These are phyloP conservation scores for Plasmodium coatneyi DNA, from an alignment of 169 alveolate species.

Conservation along the genomic window DNA sequence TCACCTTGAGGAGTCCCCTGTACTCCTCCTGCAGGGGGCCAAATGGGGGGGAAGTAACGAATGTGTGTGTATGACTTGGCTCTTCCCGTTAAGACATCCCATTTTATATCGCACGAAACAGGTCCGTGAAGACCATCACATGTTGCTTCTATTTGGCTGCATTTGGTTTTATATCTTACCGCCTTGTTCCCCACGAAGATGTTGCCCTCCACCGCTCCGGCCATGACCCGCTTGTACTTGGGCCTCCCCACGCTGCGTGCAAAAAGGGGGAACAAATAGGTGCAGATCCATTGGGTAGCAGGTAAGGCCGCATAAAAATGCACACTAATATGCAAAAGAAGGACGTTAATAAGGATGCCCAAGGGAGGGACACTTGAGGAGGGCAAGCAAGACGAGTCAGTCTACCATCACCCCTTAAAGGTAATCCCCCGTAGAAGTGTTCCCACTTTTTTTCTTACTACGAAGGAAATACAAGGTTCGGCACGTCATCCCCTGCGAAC, in stretches of 20 bases:
- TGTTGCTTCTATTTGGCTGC: not conserved
- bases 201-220: slow-evolving; percentile 84
- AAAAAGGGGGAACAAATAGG: not conserved
- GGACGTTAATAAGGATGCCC: not conserved
- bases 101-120: not conserved
- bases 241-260: slow-evolving; percentile 79
- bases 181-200: slow-evolving; percentile 68
- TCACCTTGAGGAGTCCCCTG: slow-evolving; percentile 85
- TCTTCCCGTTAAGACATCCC: not conserved
- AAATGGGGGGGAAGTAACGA: not conserved
- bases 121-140: not conserved
- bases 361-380: not conserved
- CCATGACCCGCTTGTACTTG: slow-evolving; percentile 84
- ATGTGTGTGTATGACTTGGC: not conserved
- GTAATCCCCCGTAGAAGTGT: not conserved
- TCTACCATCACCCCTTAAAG: not conserved
- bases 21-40: slow-evolving; percentile 67
- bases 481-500: slow-evolving; percentile 84
- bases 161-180: slow-evolving; percentile 1
- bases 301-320: not conserved
- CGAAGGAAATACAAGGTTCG: slow-evolving; percentile 82
- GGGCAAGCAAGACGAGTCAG: not conserved
- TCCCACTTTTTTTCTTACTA: slow-evolving; percentile 29
- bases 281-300: not conserved
- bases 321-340: not conserved